phyloP scores from a whole-genome alignment of 805 yeast species.

The Nematodospora valgi region DNA sequence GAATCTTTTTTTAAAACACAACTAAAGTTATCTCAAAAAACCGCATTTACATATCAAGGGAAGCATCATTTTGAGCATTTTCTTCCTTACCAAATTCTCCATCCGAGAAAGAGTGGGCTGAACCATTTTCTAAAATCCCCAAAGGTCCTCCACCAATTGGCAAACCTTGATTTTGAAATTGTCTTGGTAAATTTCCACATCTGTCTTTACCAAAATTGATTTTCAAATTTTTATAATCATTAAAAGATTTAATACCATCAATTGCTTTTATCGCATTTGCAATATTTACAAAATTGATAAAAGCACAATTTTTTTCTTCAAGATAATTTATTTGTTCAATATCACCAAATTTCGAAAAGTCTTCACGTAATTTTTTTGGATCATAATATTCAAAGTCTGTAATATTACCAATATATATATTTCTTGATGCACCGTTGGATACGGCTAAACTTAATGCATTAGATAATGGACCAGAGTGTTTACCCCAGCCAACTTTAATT shows the following conservation, averaged over 20 bases:
- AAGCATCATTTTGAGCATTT: too few species aligned
- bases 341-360: slow-evolving; percentile 83
- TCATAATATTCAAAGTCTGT: slow-evolving; percentile 47
- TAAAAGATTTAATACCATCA: slow-evolving; percentile 79
- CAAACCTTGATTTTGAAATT: slow-evolving; percentile 41
- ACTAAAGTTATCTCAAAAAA: too few species aligned
- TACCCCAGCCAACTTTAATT: slow-evolving; percentile 96
- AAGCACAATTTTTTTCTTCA: slow-evolving; percentile 82
- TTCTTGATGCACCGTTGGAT: slow-evolving; percentile 90
- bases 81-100: neutral
- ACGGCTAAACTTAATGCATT: slow-evolving; percentile 86
- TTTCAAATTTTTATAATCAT: slow-evolving; percentile 61
- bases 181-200: slow-evolving; percentile 92
- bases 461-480: slow-evolving; percentile 89
- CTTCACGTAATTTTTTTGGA: slow-evolving; percentile 60
- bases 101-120: neutral
- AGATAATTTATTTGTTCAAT: slow-evolving; percentile 92
- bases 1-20: too few species aligned
- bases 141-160: slow-evolving; percentile 7
- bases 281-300: slow-evolving; percentile 87
- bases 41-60: too few species aligned
- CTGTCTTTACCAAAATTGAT: slow-evolving; percentile 93
- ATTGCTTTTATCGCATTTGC: slow-evolving; percentile 89
- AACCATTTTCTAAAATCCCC: slow-evolving; percentile 9
- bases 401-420: slow-evolving; percentile 80